Percentiles rank a stretch among this genome's conserved stretches.
phyloP scores from a whole-genome alignment of 352 stramenopile species.

The Globisporangium paddicum region DNA sequence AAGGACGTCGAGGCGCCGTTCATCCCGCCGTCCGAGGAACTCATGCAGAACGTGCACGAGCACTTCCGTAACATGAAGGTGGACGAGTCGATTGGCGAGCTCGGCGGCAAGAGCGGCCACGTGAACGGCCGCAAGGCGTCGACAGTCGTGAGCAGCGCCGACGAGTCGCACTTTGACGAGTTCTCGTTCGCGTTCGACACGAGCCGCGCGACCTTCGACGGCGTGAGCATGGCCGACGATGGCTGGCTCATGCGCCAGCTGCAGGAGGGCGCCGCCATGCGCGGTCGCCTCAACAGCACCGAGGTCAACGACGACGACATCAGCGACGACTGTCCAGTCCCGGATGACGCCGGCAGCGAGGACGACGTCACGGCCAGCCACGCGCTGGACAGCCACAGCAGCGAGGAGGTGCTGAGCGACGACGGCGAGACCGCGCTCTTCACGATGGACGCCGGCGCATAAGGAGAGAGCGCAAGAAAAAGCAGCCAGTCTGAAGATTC shows the following conservation, averaged over 20 bases:
- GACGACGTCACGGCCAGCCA: constrained; percentile 34
- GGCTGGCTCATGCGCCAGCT: constrained; percentile 80
- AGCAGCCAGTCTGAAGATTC: background rate
- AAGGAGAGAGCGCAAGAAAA: background rate
- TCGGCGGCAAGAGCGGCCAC: constrained; percentile 24
- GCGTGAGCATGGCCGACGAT: constrained; percentile 78
- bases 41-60: constrained; percentile 87
- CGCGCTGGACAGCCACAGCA: constrained; percentile 54
- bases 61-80: constrained; percentile 90
- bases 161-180: constrained; percentile 83
- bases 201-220: constrained; percentile 68
- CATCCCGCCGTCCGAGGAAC: constrained; percentile 67
- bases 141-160: constrained; percentile 25
- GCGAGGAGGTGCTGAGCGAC: constrained; percentile 46
- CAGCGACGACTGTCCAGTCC: constrained; percentile 13
- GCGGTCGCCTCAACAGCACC: constrained; percentile 58
- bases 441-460: constrained; percentile 8
- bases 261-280: constrained; percentile 69
- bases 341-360: constrained; percentile 53
- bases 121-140: constrained; percentile 54
- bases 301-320: constrained; percentile 49
- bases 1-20: constrained; percentile 83
- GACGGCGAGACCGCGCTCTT: constrained; percentile 32
- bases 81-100: constrained; percentile 72
- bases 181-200: constrained; percentile 87